Evolutionary conservation across 2,329 filamentous ascomycete genomes (phyloP).

Genomic region (Colletotrichum orchidophilum): DNA sequence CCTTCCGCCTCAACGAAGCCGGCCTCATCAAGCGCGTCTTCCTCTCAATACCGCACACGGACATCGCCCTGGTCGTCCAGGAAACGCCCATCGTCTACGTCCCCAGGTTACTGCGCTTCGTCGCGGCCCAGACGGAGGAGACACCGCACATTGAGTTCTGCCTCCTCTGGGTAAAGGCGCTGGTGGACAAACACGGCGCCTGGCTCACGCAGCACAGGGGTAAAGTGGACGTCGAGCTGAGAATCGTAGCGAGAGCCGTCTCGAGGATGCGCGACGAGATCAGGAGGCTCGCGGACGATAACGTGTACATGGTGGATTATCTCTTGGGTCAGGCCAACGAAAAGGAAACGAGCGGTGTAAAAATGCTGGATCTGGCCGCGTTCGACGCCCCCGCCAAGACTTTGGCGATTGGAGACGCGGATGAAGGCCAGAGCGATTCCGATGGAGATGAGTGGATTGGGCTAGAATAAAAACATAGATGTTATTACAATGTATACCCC

Average conservation of each 20-base stretch:
- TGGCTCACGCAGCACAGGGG: slow-evolving; percentile 84
- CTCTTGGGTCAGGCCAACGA: slow-evolving; percentile 63
- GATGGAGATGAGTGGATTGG: slow-evolving; percentile 59
- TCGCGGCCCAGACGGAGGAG: slow-evolving; percentile 87
- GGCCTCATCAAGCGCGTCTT: slow-evolving; percentile 86
- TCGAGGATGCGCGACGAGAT: slow-evolving; percentile 84
- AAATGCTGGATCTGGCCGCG: slow-evolving; percentile 37
- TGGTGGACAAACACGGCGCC: slow-evolving; percentile 83
- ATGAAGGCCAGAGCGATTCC: slow-evolving; percentile 47
- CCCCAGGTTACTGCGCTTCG: slow-evolving; percentile 83
- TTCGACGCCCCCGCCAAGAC: slow-evolving; percentile 26
- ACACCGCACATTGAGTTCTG: slow-evolving; percentile 96
- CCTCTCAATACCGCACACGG: slow-evolving; percentile 78
- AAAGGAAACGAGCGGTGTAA: slow-evolving; percentile 34
- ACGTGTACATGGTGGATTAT: slow-evolving; percentile 89
- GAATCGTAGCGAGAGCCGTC: slow-evolving; percentile 83
- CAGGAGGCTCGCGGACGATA: slow-evolving; percentile 84
- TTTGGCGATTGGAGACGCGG: slow-evolving; percentile 18
- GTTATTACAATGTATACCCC: slow-evolving; percentile 34
- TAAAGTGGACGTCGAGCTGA: slow-evolving; percentile 84
- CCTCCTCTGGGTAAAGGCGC: slow-evolving; percentile 87
- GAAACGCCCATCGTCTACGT: slow-evolving; percentile 88
- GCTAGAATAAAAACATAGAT: slow-evolving; percentile 52
- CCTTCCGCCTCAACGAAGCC: slow-evolving; percentile 91
- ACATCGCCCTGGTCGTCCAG: slow-evolving; percentile 81